Evolutionary conservation across 129 eudicot genomes (phyloP).

Genomic region (Artemisia annua): DNA sequence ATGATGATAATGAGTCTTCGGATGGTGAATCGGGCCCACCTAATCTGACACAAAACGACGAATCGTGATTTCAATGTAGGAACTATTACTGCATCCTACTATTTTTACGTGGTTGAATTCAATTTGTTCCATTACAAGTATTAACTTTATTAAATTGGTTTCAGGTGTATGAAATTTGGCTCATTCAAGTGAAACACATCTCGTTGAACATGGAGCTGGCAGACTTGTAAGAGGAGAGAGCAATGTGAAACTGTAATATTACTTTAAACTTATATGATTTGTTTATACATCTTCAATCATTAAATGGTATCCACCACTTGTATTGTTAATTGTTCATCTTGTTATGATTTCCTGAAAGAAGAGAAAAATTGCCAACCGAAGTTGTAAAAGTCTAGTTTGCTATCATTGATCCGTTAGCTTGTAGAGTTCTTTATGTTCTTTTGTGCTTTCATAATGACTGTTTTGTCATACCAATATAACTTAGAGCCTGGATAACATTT

Average conservation of each 20-base stretch:
- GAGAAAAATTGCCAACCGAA: not conserved
- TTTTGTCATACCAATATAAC: too few species aligned
- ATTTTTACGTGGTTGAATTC: not conserved
- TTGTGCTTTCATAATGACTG: too few species aligned
- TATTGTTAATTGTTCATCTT: constrained; percentile 8
- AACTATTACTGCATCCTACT: not conserved
- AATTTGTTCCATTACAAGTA: constrained; percentile 3
- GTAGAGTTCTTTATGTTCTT: not conserved
- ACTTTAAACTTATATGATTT: constrained; percentile 28
- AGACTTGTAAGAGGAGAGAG: constrained; percentile 25
- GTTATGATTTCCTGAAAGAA: not conserved
- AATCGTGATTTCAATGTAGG: constrained; percentile 35
- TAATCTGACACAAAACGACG: constrained; percentile 33
- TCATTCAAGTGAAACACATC: constrained; percentile 16
- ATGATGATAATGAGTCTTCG: constrained; percentile 57
- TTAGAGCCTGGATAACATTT: too few species aligned
- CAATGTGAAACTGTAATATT: constrained; percentile 30
- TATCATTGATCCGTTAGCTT: constrained; percentile 2
- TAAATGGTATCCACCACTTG: constrained; percentile 10
- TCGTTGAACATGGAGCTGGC: constrained; percentile 10
- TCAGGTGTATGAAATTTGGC: constrained; percentile 27
- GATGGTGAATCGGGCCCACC: constrained; percentile 54
- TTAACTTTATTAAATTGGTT: constrained; percentile 5
- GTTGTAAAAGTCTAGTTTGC: not conserved
- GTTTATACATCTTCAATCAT: constrained; percentile 32